Base-by-base conservation (phyloP, 495 filamentous ascomycete genomes). In the Talaromyces trachyspermus region DNA sequence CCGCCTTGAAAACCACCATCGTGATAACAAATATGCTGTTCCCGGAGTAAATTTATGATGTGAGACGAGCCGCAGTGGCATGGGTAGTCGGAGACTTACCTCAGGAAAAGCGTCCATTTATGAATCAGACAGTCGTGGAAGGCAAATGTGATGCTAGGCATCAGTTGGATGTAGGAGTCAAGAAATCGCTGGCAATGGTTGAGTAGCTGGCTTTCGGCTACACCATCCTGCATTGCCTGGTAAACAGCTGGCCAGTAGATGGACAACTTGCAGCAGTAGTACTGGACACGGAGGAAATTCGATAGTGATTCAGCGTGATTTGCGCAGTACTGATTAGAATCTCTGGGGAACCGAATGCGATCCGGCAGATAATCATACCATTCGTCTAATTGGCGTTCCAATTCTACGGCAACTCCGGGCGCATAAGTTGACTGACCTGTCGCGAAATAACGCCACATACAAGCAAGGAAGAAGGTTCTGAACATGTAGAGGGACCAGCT, bases 211-310 rank as follows among this genome's bases (percentile, higher is more conserved):
- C 40, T 15, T 27, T 27, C 23, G 22, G 22, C 40, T 43, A 43
- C 40, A 43, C 40, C 40, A 27, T 43, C 12, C 40, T 43, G 40
- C 40, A 43, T 43, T 27, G 40, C 40, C 40, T 43, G 40, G 23
- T 43, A 43, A 27, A 27, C 40, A 43, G 40, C 40, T 15, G 40
- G 40, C 40, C 40, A 43, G 40, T 43, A 43, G 20, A 43, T 43
- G 23, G 40, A 43, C 23, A 43, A 43, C 40, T 43, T 43, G 40
- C 40, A 43, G 40, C 40, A 43, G 40, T 43, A 43, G n/a, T 43
- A 43, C 40, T 43, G 40, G 3, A 43, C 40, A 27, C 40, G 40
- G 40, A 43, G 40, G 22, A 43, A 43, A 12, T 43, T 43, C 23
- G 40, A 43, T 43, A 43, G 40, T 27, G 40, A 27, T 15, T 12